Base-by-base conservation (phyloP, 2,329 filamentous ascomycete genomes). In the Apiospora sp. region DNA sequence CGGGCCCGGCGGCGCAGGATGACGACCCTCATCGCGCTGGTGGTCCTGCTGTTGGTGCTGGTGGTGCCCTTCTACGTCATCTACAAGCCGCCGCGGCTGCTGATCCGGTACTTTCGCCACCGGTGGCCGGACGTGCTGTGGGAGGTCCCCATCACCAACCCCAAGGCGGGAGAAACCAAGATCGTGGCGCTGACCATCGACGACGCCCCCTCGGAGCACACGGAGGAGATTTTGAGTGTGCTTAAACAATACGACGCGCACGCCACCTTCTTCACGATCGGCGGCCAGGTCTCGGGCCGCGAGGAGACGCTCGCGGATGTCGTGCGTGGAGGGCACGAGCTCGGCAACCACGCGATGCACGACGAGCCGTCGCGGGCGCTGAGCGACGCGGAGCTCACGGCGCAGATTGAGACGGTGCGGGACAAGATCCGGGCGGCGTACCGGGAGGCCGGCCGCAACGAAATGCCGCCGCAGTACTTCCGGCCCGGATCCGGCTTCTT, bases 241-340 rank as follows among this genome's bases (percentile, higher is more conserved):
- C 86, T 98, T n/a, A 84, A 86, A 71, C 85, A 86, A 34, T 87
- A 94, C 78, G 86, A 88, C 72, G 94, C 92, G 19, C 89, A 87
- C 27, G 95, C 95, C 0, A 98, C 95, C 0, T 96, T 97, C 81
- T 98, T 98, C 82, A 87, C 97, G 44, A 97, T 98, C 77, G 95
- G 95, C 12, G 88, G 88, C 3, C 94, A 98, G 83, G 91, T 94
- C 13, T 76, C 85, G 0, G 89, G 87, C 1, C 81, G 84, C 41
- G 87, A 92, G 78, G 83, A 84, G 7, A 81, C 87, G 3, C 84
- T 94, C 44, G 82, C 86, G 61, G 84, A 88, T 51, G 84, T 93
- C 1, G 85, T 93, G n/a, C 83, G 84, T 49, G 84, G 83, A 68
- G 91, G 91, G 30, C 89, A 93, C 80, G 93, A 95, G 84, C 85